Base-by-base conservation (phyloP, 108 stramenopile species). In the Skeletonema tropicum region DNA sequence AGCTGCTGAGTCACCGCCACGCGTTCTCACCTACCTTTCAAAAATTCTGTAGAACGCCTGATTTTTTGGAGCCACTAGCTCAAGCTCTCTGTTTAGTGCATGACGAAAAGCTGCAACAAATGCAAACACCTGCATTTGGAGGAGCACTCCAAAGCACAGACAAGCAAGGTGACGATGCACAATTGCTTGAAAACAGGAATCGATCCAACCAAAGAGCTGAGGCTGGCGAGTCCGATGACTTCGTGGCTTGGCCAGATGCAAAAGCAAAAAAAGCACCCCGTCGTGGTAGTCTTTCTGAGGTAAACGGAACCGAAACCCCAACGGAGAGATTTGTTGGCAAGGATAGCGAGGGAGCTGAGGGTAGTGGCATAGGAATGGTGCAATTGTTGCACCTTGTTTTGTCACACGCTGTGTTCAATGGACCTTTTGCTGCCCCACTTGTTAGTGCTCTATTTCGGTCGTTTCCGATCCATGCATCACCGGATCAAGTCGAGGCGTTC, bases 401-500 rank as follows among this genome's bases (percentile, higher is more conserved):
- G 49, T 86, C 82, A 6, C 83, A 86, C 65, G 84, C 92, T 25
- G 87, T 93, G 9, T 64, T 90, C 48, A 64, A 79, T 11, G 89
- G 85, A 15, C 94, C 90, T 7, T 71, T 87, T 57, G 94, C 92
- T 38, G 90, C 92, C 23, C 85, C 87, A 38, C 83, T 91, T 19
- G 87, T 95, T 11, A 71, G 82, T 70, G 78, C 85, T 19, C 65
- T 95, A 14, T 93, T 95, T 55, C 83, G 76, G 15, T 89, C 90
- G 5, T 92, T 91, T 72, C 94, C 94, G 30, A 88, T 92, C 46
- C 92, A 93, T 77, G 88, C 92, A 36, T 82, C 89, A 12, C 81
- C 89, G 9, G 88, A 92, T 21, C 90, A 95, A 79, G 94, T 92
- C 23, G 88, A 89, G 45, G 90, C 91, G 38, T 93, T 91, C 63